These are phyloP conservation scores for Microstroma glucosiphilum DNA, from an alignment of 1,284 basidiomycete genomes.

Conservation along the genomic window DNA sequence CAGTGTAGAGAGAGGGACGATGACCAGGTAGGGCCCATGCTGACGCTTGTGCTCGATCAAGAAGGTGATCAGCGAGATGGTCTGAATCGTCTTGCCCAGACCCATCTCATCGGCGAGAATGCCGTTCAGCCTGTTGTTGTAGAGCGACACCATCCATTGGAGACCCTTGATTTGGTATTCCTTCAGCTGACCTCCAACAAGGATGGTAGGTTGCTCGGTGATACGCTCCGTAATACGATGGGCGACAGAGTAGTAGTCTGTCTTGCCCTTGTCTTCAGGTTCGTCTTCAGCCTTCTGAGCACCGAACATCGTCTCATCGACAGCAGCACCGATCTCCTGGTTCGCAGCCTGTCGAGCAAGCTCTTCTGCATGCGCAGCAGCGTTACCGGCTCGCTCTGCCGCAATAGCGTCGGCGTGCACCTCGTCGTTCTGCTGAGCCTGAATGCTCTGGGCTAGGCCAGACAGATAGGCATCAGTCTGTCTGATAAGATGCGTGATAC, in stretches of 20 bases:
- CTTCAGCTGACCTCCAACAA: constrained; percentile 56
- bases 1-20: constrained; percentile 49
- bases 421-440: constrained; percentile 81
- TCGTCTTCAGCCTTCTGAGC: constrained; percentile 65
- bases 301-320: constrained; percentile 83
- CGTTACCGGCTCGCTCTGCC: constrained; percentile 28
- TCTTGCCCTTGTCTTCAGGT: constrained; percentile 60
- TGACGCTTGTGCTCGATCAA: constrained; percentile 51
- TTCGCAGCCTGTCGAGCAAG: constrained; percentile 23
- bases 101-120: constrained; percentile 51
- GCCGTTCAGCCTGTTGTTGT: constrained; percentile 51
- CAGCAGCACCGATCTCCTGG: constrained; percentile 52
- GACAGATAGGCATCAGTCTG: constrained; percentile 96
- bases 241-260: constrained; percentile 95
- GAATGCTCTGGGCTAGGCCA: constrained; percentile 86
- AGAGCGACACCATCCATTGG: constrained; percentile 51
- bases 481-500: constrained; percentile 89
- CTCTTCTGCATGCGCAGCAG: constrained; percentile 20
- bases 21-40: constrained; percentile 49
- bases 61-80: constrained; percentile 50
- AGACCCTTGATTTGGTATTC: constrained; percentile 51
- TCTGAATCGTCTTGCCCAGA: constrained; percentile 51
- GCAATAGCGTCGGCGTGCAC: constrained; percentile 47
- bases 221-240: constrained; percentile 88
- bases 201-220: constrained; percentile 70